Percentiles rank a stretch among this genome's conserved stretches.
Evolutionary conservation across 1,139 yeast species (phyloP).

Genomic region (Petasospora fabianii): DNA sequence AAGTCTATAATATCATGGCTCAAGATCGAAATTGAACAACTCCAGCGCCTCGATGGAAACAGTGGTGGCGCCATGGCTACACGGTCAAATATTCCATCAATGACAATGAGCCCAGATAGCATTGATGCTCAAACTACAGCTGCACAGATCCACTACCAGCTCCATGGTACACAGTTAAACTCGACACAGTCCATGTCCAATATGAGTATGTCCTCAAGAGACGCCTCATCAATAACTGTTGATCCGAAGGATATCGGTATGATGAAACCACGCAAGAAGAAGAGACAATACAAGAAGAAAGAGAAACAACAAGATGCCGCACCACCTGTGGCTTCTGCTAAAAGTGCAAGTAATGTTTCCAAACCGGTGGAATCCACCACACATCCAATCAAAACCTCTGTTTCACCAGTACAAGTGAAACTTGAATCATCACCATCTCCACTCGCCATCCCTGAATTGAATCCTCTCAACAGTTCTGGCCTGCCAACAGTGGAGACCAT

Average conservation of each 20-base stretch:
- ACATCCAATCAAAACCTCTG: neutral
- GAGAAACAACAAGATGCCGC: slow-evolving; percentile 16
- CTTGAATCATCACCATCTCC: slow-evolving; percentile 11
- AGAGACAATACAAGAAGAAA: slow-evolving; percentile 23
- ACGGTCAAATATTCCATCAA: too few relatives aligned
- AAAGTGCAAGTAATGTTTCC: too few relatives aligned
- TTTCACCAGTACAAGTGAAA: too few relatives aligned
- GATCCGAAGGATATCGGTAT: slow-evolving; percentile 31
- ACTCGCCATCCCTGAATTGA: slow-evolving; percentile 3
- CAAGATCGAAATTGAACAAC: slow-evolving; percentile 34
- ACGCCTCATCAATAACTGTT: slow-evolving; percentile 31
- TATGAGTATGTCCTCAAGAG: slow-evolving; percentile 13
- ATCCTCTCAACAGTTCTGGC: slow-evolving; percentile 1
- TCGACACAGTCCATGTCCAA: slow-evolving; percentile 8
- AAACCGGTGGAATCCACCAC: neutral
- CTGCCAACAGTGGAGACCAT: slow-evolving; percentile 10
- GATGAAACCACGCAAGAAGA: slow-evolving; percentile 15
- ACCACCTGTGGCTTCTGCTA: neutral
- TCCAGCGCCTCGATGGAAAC: slow-evolving; percentile 8
- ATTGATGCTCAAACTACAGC: slow-evolving; percentile 7
- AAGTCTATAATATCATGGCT: slow-evolving; percentile 35
- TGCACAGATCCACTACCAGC: slow-evolving; percentile 13
- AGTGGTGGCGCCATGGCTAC: too few relatives aligned
- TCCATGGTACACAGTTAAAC: slow-evolving; percentile 6
- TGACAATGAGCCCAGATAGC: too few relatives aligned